phyloP scores from a whole-genome alignment of 371 early-diverging fungal species.

The Mucor lusitanicus region DNA sequence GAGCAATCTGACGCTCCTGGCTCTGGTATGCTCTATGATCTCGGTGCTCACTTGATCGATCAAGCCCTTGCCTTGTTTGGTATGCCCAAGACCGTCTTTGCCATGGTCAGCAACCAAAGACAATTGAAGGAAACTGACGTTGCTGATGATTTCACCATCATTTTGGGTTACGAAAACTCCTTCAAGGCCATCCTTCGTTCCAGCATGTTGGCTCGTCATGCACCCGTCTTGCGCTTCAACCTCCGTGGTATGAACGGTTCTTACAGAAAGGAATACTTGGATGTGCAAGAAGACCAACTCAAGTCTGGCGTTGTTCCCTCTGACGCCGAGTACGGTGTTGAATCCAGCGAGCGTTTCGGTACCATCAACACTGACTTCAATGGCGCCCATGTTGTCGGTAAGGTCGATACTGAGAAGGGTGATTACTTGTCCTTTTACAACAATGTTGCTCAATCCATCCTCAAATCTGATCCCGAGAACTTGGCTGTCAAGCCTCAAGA shows the following conservation, averaged over 20 bases:
- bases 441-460: constrained; percentile 66
- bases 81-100: constrained; percentile 64
- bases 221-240: constrained; percentile 67
- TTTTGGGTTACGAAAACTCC: constrained; percentile 61
- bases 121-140: constrained; percentile 56
- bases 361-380: constrained; percentile 54
- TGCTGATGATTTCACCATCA: constrained; percentile 67
- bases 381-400: constrained; percentile 58
- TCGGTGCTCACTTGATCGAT: constrained; percentile 79
- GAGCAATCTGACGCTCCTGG: constrained; percentile 67
- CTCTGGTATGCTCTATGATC: constrained; percentile 73
- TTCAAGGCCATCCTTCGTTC: constrained; percentile 67
- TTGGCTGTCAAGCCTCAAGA: constrained; percentile 69
- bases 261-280: constrained; percentile 67
- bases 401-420: constrained; percentile 62
- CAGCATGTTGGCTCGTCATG: constrained; percentile 70
- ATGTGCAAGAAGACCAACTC: constrained; percentile 78
- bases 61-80: constrained; percentile 76
- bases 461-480: constrained; percentile 37
- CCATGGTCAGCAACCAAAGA: constrained; percentile 69
- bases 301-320: constrained; percentile 61
- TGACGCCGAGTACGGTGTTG: constrained; percentile 56
- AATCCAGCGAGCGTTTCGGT: constrained; percentile 51
- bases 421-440: constrained; percentile 64
- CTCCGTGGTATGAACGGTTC: constrained; percentile 73